Conservation (phyloP, 202 grass and related monocot species). For the Setaria viridis region DNA sequence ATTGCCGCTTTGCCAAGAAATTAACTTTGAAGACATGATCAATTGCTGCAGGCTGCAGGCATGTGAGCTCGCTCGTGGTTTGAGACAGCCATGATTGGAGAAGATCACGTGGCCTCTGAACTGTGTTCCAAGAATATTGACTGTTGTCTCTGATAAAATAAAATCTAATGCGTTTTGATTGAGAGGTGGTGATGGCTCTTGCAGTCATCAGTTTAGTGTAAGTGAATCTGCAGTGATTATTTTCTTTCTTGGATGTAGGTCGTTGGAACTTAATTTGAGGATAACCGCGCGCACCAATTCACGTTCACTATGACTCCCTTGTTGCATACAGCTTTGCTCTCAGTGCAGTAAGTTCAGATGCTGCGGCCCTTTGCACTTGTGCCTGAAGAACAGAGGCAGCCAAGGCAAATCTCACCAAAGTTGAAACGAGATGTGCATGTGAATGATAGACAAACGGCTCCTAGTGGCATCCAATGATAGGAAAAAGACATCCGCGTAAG, state of each 20-base stretch:
- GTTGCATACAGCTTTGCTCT: background rate
- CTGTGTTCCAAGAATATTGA: constrained; percentile 30
- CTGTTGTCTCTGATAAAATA: constrained; percentile 34
- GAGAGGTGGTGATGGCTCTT: background rate
- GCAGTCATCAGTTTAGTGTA: background rate
- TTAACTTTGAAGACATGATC: constrained; percentile 34
- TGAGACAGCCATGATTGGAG: background rate
- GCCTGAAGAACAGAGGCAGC: background rate
- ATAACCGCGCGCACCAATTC: too few species aligned
- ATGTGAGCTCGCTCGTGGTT: constrained; percentile 43
- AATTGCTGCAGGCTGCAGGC: constrained; percentile 16
- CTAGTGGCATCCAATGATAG: constrained; percentile 51
- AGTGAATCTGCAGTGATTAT: background rate
- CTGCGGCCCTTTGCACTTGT: background rate
- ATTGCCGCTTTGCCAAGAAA: constrained; percentile 46
- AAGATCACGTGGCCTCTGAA: constrained; percentile 42
- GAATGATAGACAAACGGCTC: constrained; percentile 40
- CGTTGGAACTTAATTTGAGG: background rate
- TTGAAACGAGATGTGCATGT: constrained; percentile 7
- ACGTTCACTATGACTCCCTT: background rate
- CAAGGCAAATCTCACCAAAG: background rate
- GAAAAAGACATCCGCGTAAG: constrained; percentile 53
- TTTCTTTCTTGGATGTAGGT: background rate
- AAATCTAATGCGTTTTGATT: constrained; percentile 23
- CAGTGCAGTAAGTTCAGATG: background rate